Evolutionary conservation across 164 flowering plant species (phyloP).

Genomic region (Piper betle): DNA sequence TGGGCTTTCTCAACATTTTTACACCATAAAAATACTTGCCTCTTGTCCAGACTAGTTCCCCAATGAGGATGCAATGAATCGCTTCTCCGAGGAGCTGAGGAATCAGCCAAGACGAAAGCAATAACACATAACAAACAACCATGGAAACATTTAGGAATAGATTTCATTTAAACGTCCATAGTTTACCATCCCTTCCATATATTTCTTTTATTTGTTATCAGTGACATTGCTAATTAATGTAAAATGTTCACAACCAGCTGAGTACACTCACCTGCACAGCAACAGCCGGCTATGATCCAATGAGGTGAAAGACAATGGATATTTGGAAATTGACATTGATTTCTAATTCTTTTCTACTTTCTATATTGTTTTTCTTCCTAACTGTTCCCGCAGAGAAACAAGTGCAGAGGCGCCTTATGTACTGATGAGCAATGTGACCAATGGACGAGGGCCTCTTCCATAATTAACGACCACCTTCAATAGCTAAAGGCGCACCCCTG

Average conservation of each 20-base stretch:
- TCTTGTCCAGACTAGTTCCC: too few species aligned
- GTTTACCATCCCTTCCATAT: background rate
- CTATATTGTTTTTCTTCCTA: background rate
- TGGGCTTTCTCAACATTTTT: too few species aligned
- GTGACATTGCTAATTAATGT: background rate
- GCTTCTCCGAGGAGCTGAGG: too few species aligned
- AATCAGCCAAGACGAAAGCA: too few species aligned
- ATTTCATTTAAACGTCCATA: background rate
- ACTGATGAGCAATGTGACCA: background rate
- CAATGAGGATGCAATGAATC: too few species aligned
- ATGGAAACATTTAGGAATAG: too few species aligned
- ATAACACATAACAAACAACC: too few species aligned
- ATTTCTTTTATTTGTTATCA: background rate
- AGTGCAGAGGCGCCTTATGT: background rate
- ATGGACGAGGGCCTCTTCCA: background rate
- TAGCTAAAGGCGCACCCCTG: background rate
- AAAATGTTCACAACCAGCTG: background rate
- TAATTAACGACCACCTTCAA: background rate
- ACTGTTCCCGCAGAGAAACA: background rate
- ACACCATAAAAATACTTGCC: too few species aligned
- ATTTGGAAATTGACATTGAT: background rate
- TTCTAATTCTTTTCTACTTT: background rate
- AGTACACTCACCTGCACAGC: background rate
- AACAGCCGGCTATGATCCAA: background rate
- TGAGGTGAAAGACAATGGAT: background rate